Conservation (phyloP, 225 moss, liverwort and hornwort genomes). For the Polytrichum commune region DNA sequence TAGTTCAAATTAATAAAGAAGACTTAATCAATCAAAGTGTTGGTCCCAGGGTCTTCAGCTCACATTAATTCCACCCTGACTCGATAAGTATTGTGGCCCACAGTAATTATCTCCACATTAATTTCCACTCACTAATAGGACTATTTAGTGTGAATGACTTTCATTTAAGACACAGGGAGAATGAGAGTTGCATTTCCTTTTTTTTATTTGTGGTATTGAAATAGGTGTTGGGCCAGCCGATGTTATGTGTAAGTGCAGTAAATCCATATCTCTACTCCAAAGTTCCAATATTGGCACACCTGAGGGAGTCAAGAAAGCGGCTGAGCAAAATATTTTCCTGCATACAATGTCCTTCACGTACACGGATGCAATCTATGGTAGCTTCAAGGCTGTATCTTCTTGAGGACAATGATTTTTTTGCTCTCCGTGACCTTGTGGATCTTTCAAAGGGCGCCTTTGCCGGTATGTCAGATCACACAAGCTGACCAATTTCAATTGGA, state of each 20-base stretch:
- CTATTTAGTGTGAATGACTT: no score
- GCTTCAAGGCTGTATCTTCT: constrained; percentile 82
- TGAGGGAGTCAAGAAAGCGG: constrained; percentile 74
- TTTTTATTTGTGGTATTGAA: no score
- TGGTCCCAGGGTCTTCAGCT: no score
- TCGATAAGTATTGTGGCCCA: no score
- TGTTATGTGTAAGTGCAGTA: constrained; percentile 98
- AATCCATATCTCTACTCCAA: constrained; percentile 92
- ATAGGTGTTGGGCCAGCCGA: constrained; percentile 59
- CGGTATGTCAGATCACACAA: constrained; percentile 33
- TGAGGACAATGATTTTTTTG: constrained; percentile 94
- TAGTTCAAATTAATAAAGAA: no score
- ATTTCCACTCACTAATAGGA: no score
- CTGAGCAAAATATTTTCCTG: constrained; percentile 76
- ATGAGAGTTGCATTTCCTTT: no score
- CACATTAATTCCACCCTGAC: no score
- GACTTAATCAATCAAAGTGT: no score
- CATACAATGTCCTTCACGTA: constrained; percentile 77
- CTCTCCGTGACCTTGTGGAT: constrained; percentile 91
- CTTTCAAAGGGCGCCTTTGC: constrained; percentile 95
- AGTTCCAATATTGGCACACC: constrained; percentile 88
- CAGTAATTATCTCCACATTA: no score
- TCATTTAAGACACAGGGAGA: no score
- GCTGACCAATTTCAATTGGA: no score
- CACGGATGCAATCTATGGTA: constrained; percentile 72